Conservation (phyloP, 2,329 filamentous ascomycete species). For the Tetracladium maxilliforme region DNA sequence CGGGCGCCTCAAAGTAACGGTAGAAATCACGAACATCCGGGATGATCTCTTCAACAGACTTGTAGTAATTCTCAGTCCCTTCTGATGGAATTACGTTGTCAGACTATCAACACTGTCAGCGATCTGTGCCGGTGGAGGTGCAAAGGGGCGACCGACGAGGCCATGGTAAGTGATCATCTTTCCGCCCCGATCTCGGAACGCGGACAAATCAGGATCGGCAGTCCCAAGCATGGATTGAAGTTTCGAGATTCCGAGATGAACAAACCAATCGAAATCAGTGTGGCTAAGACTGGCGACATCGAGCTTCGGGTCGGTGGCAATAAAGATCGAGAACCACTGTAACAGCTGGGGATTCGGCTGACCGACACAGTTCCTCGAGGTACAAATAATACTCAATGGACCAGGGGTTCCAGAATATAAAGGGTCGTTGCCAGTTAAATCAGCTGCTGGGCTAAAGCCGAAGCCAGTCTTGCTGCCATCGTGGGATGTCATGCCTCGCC, state of each 20-base stretch:
- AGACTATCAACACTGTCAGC: no score
- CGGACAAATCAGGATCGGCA: conserved; percentile 4
- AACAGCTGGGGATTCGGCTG: no score
- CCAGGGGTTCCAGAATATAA: no score
- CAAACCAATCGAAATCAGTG: conserved; percentile 2
- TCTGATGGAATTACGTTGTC: conserved; percentile 5
- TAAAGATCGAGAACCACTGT: conserved; percentile 5
- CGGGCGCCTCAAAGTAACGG: conserved; percentile 15
- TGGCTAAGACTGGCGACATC: conserved; percentile 4
- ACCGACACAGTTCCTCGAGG: no score
- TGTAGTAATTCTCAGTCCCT: conserved; percentile 11
- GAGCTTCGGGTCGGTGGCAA: conserved; percentile 3
- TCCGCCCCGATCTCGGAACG: conserved; percentile 3
- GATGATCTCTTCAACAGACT: conserved; percentile 7
- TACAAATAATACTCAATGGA: no score
- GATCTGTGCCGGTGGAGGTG: no score
- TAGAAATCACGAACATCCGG: conserved; percentile 14
- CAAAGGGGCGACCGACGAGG: conserved; percentile 1
- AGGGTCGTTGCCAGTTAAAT: no score
- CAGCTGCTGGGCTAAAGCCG: no score
- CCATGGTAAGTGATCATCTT: conserved; percentile 8
- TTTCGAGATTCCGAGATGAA: conserved; percentile 1
- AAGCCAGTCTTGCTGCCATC: no score
- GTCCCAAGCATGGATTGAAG: conserved; percentile 2
- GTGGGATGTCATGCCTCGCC: no score